Base-by-base conservation (phyloP, 441 rosid genomes). In the Pelargonium exstipulatum region DNA sequence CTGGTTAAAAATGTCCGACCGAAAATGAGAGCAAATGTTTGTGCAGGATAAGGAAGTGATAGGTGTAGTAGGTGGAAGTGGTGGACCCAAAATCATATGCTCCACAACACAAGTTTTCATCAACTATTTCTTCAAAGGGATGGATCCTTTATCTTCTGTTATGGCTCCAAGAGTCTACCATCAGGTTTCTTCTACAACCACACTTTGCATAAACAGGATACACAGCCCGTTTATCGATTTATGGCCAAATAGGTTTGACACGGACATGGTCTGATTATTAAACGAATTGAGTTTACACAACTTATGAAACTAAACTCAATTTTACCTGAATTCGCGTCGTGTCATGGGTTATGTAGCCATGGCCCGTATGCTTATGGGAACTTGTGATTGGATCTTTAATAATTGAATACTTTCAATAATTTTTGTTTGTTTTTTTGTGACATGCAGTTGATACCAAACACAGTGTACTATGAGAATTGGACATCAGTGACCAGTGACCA, bases 21-120 rank as follows among this genome's bases (percentile, higher is more conserved):
- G 35, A 17, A 61, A 16, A 53, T 10, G 71, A 0, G 16, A 26
- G 32, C 49, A 57, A 20, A 29, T 43, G 1, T 10, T 32, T 45
- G 12, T 37, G 7, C 22, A 88, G 93, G 80, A 83, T 22, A 85
- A 71, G 64, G 71, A 81, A 65, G 79, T 83, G 76, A 82, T 74
- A 77, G 87, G 83, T 5, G 83, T 74, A 9, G 72, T 83, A 17
- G 93, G 93, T 29, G 90, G 89, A 4, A 88, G 90, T 24, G 90
- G 93, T 35, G 90, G 89, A 72, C 69, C 74, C 3, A 78, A 71
- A 68, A 86, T 82, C 74, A 83, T 86, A 22, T 84, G 87, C 0
- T 87, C 83, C 60, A 80, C 84, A 64, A 77, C 83, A 0, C 81
- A 81, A 71, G 93, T 88, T 66, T 76, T 77, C 46, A 61, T 88